Conservation (phyloP, 1,284 basidiomycete species). For the Termitomyces sp. region DNA sequence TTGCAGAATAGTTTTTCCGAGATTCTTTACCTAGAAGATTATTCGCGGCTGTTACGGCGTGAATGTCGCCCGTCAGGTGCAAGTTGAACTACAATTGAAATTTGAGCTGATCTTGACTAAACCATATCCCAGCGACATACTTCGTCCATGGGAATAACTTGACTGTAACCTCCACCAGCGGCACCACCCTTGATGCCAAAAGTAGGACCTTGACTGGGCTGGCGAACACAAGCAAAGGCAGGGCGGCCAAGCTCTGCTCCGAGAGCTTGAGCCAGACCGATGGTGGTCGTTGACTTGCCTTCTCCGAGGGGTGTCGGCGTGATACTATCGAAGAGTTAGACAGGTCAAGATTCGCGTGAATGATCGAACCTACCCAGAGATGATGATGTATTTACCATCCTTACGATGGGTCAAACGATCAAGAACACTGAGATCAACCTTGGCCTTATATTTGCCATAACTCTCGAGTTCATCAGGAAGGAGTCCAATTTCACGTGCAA, state of each 20-base stretch:
- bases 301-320: slow-evolving; percentile 98
- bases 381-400: slow-evolving; percentile 96
- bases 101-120: neutral
- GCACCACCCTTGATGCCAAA: slow-evolving; percentile 99
- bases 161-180: slow-evolving; percentile 97
- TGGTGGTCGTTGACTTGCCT: slow-evolving; percentile 98
- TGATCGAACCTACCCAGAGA: slow-evolving; percentile 65
- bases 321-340: slow-evolving; percentile 55
- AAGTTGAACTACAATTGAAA: slow-evolving; percentile 69
- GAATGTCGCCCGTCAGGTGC: slow-evolving; percentile 97
- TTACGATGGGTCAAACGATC: slow-evolving; percentile 82
- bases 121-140: slow-evolving; percentile 32
- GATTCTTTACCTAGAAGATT: slow-evolving; percentile 74
- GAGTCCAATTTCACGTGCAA: slow-evolving; percentile 89
- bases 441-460: slow-evolving; percentile 97
- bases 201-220: slow-evolving; percentile 97
- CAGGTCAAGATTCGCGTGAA: neutral
- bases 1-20: neutral
- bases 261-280: slow-evolving; percentile 94
- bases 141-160: slow-evolving; percentile 99
- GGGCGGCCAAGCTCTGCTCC: slow-evolving; percentile 92
- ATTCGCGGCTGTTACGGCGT: slow-evolving; percentile 97
- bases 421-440: slow-evolving; percentile 88
- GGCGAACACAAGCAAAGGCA: slow-evolving; percentile 96
- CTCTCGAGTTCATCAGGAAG: slow-evolving; percentile 86